Evolutionary conservation across 1,139 yeast species (phyloP).

Genomic region (Saccharomyces hybrid): DNA sequence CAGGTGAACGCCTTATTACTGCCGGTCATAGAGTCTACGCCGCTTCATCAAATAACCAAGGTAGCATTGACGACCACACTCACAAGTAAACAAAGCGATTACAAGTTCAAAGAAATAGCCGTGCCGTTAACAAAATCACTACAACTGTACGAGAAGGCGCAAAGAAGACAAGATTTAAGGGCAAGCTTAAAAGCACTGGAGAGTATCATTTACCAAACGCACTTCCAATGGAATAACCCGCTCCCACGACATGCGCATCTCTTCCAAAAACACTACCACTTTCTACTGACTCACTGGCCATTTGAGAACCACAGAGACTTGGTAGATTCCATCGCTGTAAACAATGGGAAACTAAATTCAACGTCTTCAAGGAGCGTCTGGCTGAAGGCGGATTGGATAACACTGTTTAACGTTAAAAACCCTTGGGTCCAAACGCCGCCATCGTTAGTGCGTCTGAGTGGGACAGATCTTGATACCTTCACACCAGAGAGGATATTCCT

Average conservation of each 20-base stretch:
- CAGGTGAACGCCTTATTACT: neutral
- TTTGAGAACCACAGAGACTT: conserved; percentile 5
- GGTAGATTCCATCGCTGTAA: neutral
- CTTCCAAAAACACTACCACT: conserved; percentile 2
- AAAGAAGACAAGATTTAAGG: neutral
- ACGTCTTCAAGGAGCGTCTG: conserved; percentile 2
- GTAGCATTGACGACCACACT: neutral
- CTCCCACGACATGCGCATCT: conserved; percentile 7
- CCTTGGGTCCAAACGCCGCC: neutral
- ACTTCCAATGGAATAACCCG: conserved; percentile 5
- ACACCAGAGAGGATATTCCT: neutral
- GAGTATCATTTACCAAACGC: conserved; percentile 1
- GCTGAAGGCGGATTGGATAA: neutral
- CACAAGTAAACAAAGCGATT: neutral
- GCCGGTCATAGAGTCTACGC: neutral
- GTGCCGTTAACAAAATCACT: neutral
- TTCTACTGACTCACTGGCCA: conserved; percentile 9
- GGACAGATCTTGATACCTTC: neutral
- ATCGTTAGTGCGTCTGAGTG: neutral
- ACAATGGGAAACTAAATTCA: neutral
- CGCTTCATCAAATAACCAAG: neutral
- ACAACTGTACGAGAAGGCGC: neutral
- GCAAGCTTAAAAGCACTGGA: conserved; percentile 3
- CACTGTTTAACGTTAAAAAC: neutral
- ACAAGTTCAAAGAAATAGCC: neutral